Evolutionary conservation across 176 grass and related monocot species (phyloP).

Genomic region (Urochloa ruziziensis): DNA sequence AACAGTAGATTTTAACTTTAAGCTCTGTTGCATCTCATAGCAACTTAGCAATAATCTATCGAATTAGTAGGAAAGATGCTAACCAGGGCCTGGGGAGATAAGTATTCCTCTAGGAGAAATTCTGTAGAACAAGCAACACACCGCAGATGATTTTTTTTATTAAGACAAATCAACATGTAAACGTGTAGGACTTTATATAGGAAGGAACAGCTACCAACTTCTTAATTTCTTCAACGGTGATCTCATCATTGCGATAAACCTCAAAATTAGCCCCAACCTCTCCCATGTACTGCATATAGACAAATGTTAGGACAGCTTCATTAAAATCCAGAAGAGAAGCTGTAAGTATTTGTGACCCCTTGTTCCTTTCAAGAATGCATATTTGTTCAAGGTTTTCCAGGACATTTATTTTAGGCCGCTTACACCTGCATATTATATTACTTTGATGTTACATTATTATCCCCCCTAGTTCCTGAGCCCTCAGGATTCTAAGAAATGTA

Average conservation of each 20-base stretch:
- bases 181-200: neutral
- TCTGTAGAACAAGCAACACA: constrained; percentile 47
- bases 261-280: constrained; percentile 74
- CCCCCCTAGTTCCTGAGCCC: neutral
- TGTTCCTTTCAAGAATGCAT: neutral
- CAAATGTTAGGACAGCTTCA: neutral
- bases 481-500: neutral
- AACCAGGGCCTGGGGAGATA: constrained; percentile 78
- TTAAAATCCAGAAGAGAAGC: neutral
- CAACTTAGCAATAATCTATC: neutral
- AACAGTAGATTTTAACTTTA: neutral
- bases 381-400: neutral
- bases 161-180: neutral
- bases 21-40: neutral
- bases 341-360: neutral
- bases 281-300: constrained; percentile 65
- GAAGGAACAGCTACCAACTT: constrained; percentile 31
- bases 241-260: constrained; percentile 78
- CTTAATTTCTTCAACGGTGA: constrained; percentile 67
- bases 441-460: neutral
- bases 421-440: neutral
- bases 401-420: neutral
- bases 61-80: constrained; percentile 19
- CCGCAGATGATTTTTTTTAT: constrained; percentile 27
- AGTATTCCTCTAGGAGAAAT: constrained; percentile 77